Percentiles rank a stretch among this genome's conserved stretches.
phyloP scores from a whole-genome alignment of 768 basidiomycete genomes.

The Goffeauzyma gilvescens region DNA sequence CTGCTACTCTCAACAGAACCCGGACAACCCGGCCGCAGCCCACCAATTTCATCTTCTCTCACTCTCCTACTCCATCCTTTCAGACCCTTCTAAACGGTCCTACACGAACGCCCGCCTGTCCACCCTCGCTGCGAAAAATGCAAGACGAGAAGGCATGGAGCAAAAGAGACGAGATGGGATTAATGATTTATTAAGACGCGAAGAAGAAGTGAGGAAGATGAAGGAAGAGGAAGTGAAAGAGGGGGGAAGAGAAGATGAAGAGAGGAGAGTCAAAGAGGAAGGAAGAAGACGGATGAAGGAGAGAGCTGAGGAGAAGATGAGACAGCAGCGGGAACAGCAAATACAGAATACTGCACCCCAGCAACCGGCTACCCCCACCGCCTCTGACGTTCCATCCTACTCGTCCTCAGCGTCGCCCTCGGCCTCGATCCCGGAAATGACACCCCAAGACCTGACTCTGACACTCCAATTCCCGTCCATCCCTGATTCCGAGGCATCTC shows the following conservation, averaged over 20 bases:
- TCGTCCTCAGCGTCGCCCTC: constrained; percentile 3
- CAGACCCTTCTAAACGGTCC: constrained; percentile 18
- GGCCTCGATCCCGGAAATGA: constrained; percentile 14
- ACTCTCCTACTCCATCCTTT: constrained; percentile 20
- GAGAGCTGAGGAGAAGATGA: background rate
- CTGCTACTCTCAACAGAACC: background rate
- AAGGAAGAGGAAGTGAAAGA: constrained; percentile 16
- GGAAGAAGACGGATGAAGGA: constrained; percentile 9
- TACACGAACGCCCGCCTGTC: constrained; percentile 23
- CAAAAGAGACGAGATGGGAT: constrained; percentile 24
- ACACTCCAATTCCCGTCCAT: constrained; percentile 22
- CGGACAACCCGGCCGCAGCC: constrained; percentile 7
- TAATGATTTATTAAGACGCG: constrained; percentile 23
- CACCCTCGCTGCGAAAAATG: constrained; percentile 17
- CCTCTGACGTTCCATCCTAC: no score
- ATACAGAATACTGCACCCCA: background rate
- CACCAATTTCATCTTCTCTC: constrained; percentile 24
- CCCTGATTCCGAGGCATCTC: constrained; percentile 6
- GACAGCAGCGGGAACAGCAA: background rate
- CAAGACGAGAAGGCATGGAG: constrained; percentile 23
- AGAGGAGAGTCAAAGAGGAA: constrained; percentile 25
- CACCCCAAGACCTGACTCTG: constrained; percentile 21
- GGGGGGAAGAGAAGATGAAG: constrained; percentile 16
- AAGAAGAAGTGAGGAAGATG: constrained; percentile 28
- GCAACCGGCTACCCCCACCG: no score